Conservation (phyloP, 2,329 filamentous ascomycete species). For the Neonectria ditissima region DNA sequence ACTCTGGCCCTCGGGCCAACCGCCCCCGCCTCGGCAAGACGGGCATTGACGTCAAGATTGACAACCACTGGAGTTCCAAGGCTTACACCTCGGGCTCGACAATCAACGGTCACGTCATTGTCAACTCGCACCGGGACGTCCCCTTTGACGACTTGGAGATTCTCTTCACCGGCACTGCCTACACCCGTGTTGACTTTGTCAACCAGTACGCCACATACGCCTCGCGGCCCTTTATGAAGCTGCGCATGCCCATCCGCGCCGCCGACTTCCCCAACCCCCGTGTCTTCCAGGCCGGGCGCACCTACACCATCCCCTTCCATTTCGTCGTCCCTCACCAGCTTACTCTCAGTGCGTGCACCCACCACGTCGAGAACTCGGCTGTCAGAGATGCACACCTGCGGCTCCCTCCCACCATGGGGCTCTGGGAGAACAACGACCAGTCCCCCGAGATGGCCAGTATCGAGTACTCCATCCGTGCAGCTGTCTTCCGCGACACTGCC, state of each 20-base stretch:
- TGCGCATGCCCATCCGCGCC: constrained; percentile 64
- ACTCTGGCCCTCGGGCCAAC: constrained; percentile 40
- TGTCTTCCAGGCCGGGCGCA: constrained; percentile 60
- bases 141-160: constrained; percentile 66
- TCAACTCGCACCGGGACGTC: constrained; percentile 59
- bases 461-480: constrained; percentile 65
- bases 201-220: constrained; percentile 60
- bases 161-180: constrained; percentile 62
- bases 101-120: constrained; percentile 61
- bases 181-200: constrained; percentile 64
- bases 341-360: constrained; percentile 67
- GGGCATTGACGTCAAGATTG: constrained; percentile 61
- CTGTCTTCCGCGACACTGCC: constrained; percentile 48
- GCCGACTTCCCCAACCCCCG: constrained; percentile 60
- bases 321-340: constrained; percentile 70
- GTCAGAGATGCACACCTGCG: constrained; percentile 65
- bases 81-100: constrained; percentile 67
- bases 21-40: constrained; percentile 42
- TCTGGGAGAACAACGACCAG: constrained; percentile 67
- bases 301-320: constrained; percentile 67
- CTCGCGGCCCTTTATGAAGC: constrained; percentile 66
- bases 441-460: constrained; percentile 66
- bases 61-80: constrained; percentile 66
- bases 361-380: constrained; percentile 57
- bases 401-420: constrained; percentile 64